phyloP scores from a whole-genome alignment of 2,329 filamentous ascomycete genomes.

The Ophiostoma sp. region DNA sequence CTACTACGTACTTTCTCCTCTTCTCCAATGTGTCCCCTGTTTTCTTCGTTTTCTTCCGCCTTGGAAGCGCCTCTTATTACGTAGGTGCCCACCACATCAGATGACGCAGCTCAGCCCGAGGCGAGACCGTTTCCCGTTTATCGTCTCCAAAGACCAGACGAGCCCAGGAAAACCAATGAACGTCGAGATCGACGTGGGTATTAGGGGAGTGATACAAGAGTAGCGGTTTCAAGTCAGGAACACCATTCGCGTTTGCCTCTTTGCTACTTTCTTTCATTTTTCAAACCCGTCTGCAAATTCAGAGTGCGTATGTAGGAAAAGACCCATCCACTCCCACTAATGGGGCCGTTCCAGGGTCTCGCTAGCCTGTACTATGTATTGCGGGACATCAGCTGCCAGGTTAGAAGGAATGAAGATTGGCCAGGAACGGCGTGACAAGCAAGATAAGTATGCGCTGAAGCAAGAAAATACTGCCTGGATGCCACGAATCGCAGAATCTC shows the following conservation, averaged over 20 bases:
- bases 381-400: neutral
- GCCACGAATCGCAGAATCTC: too few relatives aligned
- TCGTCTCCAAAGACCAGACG: neutral
- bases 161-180: neutral
- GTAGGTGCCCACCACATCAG: conserved; percentile 10
- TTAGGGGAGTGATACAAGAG: neutral
- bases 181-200: neutral
- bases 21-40: conserved; percentile 2
- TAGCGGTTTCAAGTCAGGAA: neutral
- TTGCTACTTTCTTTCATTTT: neutral
- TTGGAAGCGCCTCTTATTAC: conserved; percentile 13
- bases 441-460: too few relatives aligned
- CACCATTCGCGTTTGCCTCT: neutral
- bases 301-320: neutral
- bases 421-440: neutral
- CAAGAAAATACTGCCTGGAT: too few relatives aligned
- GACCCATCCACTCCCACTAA: neutral
- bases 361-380: neutral
- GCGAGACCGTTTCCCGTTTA: neutral
- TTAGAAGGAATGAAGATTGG: neutral
- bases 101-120: neutral
- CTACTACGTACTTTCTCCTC: conserved; percentile 7
- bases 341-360: neutral
- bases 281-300: too few relatives aligned
- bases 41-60: conserved; percentile 10